A percentile compares a stretch with the other conserved stretches of the same genome.
phyloP scores from a whole-genome alignment of 2,329 filamentous ascomycete species.

The Aspergillus pseudoviridinutans region DNA sequence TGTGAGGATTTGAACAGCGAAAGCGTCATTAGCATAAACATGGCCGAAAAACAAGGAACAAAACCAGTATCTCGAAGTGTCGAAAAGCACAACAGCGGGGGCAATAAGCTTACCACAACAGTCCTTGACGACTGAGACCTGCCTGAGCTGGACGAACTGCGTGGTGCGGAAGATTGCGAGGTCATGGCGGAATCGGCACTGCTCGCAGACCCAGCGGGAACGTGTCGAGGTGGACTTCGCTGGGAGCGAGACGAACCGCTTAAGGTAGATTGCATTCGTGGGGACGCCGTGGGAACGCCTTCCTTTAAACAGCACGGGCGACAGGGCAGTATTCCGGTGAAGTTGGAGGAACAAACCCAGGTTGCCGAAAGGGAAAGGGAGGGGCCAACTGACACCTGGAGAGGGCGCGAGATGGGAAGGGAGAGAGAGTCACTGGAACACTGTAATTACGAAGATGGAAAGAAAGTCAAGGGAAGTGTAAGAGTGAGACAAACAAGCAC shows the following conservation, averaged over 20 bases:
- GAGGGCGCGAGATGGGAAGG: constrained; percentile 1
- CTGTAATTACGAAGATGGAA: neutral
- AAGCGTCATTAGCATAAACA: constrained; percentile 8
- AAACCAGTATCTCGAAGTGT: neutral
- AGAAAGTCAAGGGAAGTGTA: neutral
- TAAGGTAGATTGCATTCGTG: constrained; percentile 21
- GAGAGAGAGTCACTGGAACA: neutral
- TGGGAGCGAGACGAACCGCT: constrained; percentile 38
- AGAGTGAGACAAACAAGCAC: neutral
- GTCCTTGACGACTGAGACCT: constrained; percentile 56
- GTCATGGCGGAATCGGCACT: constrained; percentile 48
- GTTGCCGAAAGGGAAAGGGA: neutral
- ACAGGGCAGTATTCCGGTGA: constrained; percentile 1
- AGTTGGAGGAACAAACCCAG: neutral
- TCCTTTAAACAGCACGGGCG: neutral
- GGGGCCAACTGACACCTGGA: neutral
- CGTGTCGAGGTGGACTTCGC: constrained; percentile 42
- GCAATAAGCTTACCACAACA: constrained; percentile 53
- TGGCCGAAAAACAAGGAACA: neutral
- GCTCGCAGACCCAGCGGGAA: constrained; percentile 41
- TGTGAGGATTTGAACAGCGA: constrained; percentile 28
- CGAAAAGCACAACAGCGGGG: neutral
- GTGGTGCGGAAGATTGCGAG: constrained; percentile 56
- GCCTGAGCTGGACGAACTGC: constrained; percentile 62
- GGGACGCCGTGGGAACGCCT: constrained; percentile 2